Conservation (phyloP, 768 basidiomycete species). For the Gautieria morchelliformis region DNA sequence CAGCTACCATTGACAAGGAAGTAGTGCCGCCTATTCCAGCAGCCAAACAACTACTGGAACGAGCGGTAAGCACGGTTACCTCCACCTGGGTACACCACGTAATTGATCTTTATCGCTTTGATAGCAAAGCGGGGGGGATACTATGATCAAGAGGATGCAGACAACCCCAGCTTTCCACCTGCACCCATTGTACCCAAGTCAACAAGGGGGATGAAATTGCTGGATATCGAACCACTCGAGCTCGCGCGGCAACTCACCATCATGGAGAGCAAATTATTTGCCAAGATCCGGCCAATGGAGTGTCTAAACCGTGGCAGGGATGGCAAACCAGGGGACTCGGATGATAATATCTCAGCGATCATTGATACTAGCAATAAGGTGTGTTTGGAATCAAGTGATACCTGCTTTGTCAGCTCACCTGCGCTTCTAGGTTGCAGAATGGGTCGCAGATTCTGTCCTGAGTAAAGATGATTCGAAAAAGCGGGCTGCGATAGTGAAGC, state of each 20-base stretch:
- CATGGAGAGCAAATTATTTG: conserved; percentile 79
- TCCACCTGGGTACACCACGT: conserved; percentile 1
- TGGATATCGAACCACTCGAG: conserved; percentile 83
- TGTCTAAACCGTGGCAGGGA: conserved; percentile 80
- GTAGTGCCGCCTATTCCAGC: conserved; percentile 56
- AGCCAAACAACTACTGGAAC: conserved; percentile 69
- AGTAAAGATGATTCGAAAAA: conserved; percentile 72
- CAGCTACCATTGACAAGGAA: conserved; percentile 41
- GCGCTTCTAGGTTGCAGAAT: conserved; percentile 67
- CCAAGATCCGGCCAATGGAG: conserved; percentile 82
- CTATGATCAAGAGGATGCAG: conserved; percentile 44
- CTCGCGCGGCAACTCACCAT: conserved; percentile 89
- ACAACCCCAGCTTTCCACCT: conserved; percentile 57
- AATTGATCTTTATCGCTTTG: background rate
- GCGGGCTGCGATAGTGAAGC: conserved; percentile 74
- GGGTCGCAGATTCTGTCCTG: conserved; percentile 85
- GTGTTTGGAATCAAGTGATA: conserved; percentile 15
- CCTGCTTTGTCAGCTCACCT: background rate
- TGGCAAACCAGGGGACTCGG: conserved; percentile 51
- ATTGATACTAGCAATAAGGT: conserved; percentile 86
- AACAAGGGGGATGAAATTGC: conserved; percentile 64
- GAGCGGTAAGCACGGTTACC: conserved; percentile 48
- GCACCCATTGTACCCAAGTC: conserved; percentile 65
- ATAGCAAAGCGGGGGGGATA: conserved; percentile 42
- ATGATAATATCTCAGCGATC: conserved; percentile 78